These are phyloP conservation scores for Backusella liffmaniae DNA, from an alignment of 192 early-diverging fungal species.

Conservation along the genomic window DNA sequence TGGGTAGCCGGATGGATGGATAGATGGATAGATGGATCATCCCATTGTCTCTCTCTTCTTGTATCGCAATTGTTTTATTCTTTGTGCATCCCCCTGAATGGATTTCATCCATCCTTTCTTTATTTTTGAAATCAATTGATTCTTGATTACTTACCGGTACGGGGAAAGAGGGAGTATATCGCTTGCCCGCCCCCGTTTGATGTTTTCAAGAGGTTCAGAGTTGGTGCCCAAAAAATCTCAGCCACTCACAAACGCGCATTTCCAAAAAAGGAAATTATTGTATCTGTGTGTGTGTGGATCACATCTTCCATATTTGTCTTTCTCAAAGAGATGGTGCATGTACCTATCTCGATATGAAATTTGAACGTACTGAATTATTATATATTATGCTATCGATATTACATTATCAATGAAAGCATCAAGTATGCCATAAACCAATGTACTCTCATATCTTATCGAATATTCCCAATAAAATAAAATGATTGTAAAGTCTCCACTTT, in stretches of 20 bases:
- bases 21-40: conserved; percentile 8
- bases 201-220: background rate
- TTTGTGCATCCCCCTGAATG: background rate
- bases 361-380: no score
- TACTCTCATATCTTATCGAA: background rate
- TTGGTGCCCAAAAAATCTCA: background rate
- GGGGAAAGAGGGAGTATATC: conserved; percentile 20
- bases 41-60: background rate
- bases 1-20: background rate
- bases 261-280: background rate
- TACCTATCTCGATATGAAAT: background rate
- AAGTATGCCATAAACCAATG: background rate
- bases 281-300: background rate
- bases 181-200: background rate
- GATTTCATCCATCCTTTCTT: background rate
- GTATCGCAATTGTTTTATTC: background rate
- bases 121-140: background rate
- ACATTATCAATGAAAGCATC: background rate
- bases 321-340: background rate
- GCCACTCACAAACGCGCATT: background rate
- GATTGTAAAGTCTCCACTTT: background rate
- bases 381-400: no score
- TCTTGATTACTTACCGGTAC: conserved; percentile 16
- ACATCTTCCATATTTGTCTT: background rate
- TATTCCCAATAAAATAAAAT: background rate